These are phyloP conservation scores for Cylindrotheca fusiformis DNA, from an alignment of 108 stramenopile species.

Conservation along the genomic window DNA sequence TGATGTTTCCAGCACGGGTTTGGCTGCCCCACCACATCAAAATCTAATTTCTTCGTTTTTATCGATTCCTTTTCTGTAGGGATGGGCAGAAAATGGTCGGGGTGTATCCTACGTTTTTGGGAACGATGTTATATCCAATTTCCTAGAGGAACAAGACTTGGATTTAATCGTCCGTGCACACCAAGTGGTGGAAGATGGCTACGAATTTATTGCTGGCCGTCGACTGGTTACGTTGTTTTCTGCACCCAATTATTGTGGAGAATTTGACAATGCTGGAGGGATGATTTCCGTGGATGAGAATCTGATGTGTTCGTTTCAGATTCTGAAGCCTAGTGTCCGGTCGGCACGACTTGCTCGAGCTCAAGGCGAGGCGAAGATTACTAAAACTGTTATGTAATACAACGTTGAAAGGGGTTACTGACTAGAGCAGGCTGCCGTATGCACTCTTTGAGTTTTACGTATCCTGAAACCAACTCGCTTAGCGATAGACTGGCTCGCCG, in stretches of 20 bases:
- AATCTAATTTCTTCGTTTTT: neutral
- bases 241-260: conserved; percentile 99
- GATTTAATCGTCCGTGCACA: conserved; percentile 99
- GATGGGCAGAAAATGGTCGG: conserved; percentile 99
- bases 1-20: conserved; percentile 37
- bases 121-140: conserved; percentile 96
- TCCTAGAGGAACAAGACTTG: conserved; percentile 95
- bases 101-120: conserved; percentile 99
- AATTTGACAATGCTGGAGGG: conserved; percentile 99
- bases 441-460: no score
- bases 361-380: conserved; percentile 6
- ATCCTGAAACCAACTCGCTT: neutral
- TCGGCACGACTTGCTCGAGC: conserved; percentile 1
- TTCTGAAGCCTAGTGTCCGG: conserved; percentile 99
- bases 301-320: conserved; percentile 99
- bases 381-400: no score
- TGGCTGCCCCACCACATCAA: neutral
- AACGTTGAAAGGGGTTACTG: no score
- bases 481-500: conserved; percentile 65
- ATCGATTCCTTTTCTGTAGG: conserved; percentile 18
- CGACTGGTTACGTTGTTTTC: conserved; percentile 98
- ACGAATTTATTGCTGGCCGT: conserved; percentile 99
- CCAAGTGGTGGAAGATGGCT: conserved; percentile 99
- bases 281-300: conserved; percentile 99
- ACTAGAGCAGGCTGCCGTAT: no score